Evolutionary conservation across 2,329 filamentous ascomycete species (phyloP).

Genomic region (Plectosphaerella cucumerina): DNA sequence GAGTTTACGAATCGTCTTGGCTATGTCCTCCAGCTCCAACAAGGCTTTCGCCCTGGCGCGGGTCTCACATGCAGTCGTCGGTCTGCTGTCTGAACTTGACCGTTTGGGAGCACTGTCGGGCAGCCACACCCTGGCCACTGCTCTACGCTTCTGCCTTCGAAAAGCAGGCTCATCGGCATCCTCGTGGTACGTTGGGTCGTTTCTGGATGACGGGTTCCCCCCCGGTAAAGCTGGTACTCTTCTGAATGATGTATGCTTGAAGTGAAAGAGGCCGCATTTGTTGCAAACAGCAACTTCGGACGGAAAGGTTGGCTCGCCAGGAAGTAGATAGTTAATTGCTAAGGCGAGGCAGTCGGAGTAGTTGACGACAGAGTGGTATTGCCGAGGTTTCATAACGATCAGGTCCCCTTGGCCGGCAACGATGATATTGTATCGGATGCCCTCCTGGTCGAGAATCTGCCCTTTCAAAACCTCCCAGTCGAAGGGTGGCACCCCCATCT

Average conservation of each 20-base stretch:
- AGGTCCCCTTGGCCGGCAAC: slow-evolving; percentile 6
- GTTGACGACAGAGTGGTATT: slow-evolving; percentile 7
- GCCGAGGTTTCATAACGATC: slow-evolving; percentile 1
- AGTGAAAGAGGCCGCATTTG: slow-evolving; percentile 2
- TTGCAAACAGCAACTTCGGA: slow-evolving; percentile 3
- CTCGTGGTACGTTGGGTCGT: no score
- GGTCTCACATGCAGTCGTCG: no score
- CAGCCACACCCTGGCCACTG: no score
- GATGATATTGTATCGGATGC: slow-evolving; percentile 4
- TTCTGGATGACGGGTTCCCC: no score
- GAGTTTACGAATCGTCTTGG: not conserved
- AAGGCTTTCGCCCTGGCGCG: no score
- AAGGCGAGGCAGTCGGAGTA: slow-evolving; percentile 3
- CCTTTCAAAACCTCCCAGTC: not conserved
- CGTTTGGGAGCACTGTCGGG: no score
- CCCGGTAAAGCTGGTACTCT: no score
- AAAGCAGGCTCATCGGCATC: no score
- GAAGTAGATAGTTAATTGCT: slow-evolving; percentile 7
- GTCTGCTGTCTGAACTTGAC: no score
- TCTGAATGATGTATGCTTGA: not conserved
- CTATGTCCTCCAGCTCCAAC: not conserved
- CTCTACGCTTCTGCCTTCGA: no score
- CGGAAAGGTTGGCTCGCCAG: slow-evolving; percentile 1
- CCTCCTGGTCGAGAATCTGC: slow-evolving; percentile 2
- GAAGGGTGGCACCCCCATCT: not conserved